Percentiles rank a stretch among this genome's conserved stretches.
phyloP scores from a whole-genome alignment of 1,139 yeast species.

The Saccharomyces hybrid region DNA sequence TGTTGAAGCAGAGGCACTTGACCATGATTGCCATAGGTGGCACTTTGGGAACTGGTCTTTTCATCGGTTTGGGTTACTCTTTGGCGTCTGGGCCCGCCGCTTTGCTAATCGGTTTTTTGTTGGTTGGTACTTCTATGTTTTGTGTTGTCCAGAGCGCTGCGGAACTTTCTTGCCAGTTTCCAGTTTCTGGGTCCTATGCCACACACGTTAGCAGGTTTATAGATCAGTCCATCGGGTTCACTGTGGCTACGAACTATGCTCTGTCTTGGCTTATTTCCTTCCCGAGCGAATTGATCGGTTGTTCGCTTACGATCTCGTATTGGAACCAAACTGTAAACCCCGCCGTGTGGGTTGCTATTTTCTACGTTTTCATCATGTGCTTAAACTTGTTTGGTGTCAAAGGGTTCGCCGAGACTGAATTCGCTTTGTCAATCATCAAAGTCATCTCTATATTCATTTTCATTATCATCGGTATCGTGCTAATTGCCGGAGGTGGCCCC shows the following conservation, averaged over 20 bases:
- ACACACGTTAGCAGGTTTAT: conserved; percentile 60
- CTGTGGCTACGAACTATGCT: conserved; percentile 67
- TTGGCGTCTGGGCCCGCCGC: conserved; percentile 57
- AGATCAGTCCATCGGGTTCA: conserved; percentile 69
- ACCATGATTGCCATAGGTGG: conserved; percentile 68
- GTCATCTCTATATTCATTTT: conserved; percentile 58
- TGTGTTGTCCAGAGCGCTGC: conserved; percentile 64
- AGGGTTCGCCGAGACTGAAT: conserved; percentile 63
- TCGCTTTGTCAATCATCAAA: conserved; percentile 51
- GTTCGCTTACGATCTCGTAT: conserved; percentile 57
- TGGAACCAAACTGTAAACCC: conserved; percentile 37
- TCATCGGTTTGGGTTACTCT: conserved; percentile 58
- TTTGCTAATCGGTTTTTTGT: conserved; percentile 48
- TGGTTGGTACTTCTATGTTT: conserved; percentile 51
- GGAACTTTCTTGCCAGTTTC: conserved; percentile 60
- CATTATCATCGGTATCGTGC: conserved; percentile 58
- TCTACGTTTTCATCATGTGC: conserved; percentile 49
- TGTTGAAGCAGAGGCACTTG: conserved; percentile 56
- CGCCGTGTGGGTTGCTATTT: conserved; percentile 43
- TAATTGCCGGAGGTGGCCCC: conserved; percentile 65
- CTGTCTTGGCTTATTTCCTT: conserved; percentile 63
- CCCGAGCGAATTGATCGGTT: conserved; percentile 68
- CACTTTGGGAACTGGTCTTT: conserved; percentile 57
- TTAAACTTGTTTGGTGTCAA: conserved; percentile 58
- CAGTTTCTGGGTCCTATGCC: conserved; percentile 66